Conservation (phyloP, 768 basidiomycete genomes). For the Suillus subaureus region DNA sequence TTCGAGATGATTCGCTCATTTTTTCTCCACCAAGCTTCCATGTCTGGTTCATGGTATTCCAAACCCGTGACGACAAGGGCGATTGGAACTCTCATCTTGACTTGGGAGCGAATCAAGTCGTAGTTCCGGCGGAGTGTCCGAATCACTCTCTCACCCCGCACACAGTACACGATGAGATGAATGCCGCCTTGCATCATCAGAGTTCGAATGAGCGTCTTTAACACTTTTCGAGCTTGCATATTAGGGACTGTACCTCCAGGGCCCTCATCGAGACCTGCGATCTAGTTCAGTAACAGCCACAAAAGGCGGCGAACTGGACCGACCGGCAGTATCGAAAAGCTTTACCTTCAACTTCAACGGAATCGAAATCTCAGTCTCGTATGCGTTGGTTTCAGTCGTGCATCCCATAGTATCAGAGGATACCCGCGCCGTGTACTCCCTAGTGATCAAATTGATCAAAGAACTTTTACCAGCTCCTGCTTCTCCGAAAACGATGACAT, state of each 20-base stretch:
- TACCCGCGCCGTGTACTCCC: rapidly evolving
- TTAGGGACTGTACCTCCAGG: not conserved
- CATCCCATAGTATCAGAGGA: not conserved
- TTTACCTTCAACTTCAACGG: not conserved
- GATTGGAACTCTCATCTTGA: conserved; percentile 36
- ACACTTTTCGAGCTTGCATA: not conserved
- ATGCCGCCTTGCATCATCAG: conserved; percentile 27
- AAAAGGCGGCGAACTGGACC: not conserved
- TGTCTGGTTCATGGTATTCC: conserved; percentile 25
- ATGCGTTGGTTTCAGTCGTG: not conserved
- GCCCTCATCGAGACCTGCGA: not conserved
- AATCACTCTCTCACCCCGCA: conserved; percentile 40
- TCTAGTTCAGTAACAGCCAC: not conserved
- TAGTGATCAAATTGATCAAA: not conserved
- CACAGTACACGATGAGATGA: conserved; percentile 41
- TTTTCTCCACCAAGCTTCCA: conserved; percentile 41
- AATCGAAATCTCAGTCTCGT: not conserved
- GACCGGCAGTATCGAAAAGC: not conserved
- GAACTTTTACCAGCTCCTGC: not conserved
- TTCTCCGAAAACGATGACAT: not conserved
- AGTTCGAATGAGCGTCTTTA: not conserved
- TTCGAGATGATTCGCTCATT: conserved; percentile 24
- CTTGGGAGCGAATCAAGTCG: conserved; percentile 38
- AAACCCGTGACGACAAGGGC: conserved; percentile 42
- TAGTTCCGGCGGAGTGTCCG: conserved; percentile 39